Conservation (phyloP, 768 basidiomycete species). For the Leccinum rimulosum region DNA sequence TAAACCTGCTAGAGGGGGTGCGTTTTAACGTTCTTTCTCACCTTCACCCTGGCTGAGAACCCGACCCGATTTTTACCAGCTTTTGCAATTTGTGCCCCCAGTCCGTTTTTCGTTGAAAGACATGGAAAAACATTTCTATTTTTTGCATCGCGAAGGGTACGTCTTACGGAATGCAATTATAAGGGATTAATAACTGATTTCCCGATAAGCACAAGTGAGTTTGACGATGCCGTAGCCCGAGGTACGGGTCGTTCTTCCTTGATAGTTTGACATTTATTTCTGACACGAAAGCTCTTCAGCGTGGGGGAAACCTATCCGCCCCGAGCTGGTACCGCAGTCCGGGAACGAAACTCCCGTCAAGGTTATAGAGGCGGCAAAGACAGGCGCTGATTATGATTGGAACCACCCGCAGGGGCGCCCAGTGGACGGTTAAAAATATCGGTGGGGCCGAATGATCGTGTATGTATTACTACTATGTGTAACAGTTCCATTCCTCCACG, state of each 20-base stretch:
- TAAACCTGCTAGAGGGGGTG: conserved; percentile 34
- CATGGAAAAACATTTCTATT: conserved; percentile 27
- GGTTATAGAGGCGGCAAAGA: conserved; percentile 13
- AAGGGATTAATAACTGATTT: conserved; percentile 3
- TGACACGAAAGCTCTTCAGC: conserved; percentile 18
- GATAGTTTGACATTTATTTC: not conserved
- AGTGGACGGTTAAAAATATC: conserved; percentile 9
- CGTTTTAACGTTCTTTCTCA: not conserved
- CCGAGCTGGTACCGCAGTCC: conserved; percentile 23
- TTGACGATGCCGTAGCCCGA: conserved; percentile 16
- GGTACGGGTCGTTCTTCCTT: conserved; percentile 15
- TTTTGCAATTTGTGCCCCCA: conserved; percentile 12
- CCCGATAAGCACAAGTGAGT: conserved; percentile 21
- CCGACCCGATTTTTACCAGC: conserved; percentile 14
- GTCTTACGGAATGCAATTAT: conserved; percentile 5
- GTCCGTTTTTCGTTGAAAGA: conserved; percentile 19
- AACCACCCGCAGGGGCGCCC: conserved; percentile 10
- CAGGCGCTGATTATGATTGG: conserved; percentile 16
- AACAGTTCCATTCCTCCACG: conserved; percentile 1
- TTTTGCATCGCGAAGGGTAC: conserved; percentile 20
- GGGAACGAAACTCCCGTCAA: not conserved
- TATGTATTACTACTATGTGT: not conserved
- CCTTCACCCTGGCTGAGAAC: not conserved
- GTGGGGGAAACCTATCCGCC: conserved; percentile 10
- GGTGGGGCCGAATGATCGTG: conserved; percentile 1